A percentile compares a stretch with the other conserved stretches of the same genome.
phyloP scores from a whole-genome alignment of 306 rosid species.

The Vicia faba region DNA sequence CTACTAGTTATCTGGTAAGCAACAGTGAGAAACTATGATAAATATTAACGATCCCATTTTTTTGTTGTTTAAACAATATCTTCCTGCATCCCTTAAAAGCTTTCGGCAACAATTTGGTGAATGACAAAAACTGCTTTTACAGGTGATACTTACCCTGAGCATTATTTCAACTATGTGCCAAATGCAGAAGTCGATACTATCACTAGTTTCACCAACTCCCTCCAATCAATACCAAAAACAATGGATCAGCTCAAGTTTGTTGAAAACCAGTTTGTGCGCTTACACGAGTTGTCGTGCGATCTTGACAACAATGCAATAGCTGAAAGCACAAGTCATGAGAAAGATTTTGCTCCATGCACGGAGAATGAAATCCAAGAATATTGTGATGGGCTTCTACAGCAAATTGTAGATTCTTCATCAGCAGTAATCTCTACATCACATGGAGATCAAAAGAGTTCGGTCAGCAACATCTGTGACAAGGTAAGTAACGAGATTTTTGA shows the following conservation, averaged over 20 bases:
- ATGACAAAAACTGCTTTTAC: conserved; percentile 44
- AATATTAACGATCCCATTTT: conserved; percentile 24
- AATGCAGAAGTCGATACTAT: conserved; percentile 42
- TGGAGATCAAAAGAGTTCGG: conserved; percentile 44
- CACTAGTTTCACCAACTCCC: conserved; percentile 40
- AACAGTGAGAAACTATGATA: conserved; percentile 28
- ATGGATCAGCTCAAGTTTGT: conserved; percentile 39
- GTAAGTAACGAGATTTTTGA: conserved; percentile 53
- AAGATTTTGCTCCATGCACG: conserved; percentile 39
- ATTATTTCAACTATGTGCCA: conserved; percentile 50
- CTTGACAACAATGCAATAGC: conserved; percentile 36
- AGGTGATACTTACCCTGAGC: conserved; percentile 55
- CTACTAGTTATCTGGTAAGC: conserved; percentile 10
- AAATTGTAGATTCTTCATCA: conserved; percentile 65
- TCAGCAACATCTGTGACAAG: conserved; percentile 42
- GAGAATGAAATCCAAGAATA: conserved; percentile 52
- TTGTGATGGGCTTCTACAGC: conserved; percentile 57
- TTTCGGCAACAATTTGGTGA: conserved; percentile 34
- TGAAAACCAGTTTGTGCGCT: conserved; percentile 37
- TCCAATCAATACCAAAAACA: conserved; percentile 45
- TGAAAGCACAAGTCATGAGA: conserved; percentile 54
- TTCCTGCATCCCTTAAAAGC: conserved; percentile 8
- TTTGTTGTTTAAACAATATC: conserved; percentile 9
- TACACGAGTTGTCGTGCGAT: conserved; percentile 17
- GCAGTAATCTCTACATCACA: conserved; percentile 47